Percentiles rank a stretch among this genome's conserved stretches.
These are phyloP conservation scores for Aspergillus homomorphus DNA, from an alignment of 495 filamentous ascomycete species.

Conservation along the genomic window DNA sequence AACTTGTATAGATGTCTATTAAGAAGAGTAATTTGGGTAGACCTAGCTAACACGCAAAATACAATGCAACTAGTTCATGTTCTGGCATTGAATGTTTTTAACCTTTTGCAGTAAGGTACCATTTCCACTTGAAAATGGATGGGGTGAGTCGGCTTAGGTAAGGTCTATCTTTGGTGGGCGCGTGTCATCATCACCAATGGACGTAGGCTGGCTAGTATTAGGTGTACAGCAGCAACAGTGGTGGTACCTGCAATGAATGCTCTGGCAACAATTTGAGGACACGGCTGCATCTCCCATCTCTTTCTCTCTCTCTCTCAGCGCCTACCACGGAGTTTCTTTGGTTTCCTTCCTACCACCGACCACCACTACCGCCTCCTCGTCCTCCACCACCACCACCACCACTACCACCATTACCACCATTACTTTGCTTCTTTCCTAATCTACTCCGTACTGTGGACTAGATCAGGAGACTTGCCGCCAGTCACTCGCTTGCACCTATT, in stretches of 20 bases:
- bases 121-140: too few relatives aligned
- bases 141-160: neutral
- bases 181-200: too few relatives aligned
- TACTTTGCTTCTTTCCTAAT: neutral
- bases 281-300: conserved; percentile 4
- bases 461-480: conserved; percentile 9
- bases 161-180: neutral
- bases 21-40: too few relatives aligned
- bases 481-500: conserved; percentile 13
- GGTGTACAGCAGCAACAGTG: too few relatives aligned
- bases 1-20: too few relatives aligned
- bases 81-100: neutral
- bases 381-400: neutral
- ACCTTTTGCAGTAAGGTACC: too few relatives aligned
- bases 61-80: neutral
- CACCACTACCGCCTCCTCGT: neutral
- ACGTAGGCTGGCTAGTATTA: too few relatives aligned
- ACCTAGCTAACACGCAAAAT: too few relatives aligned
- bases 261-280: conserved; percentile 3
- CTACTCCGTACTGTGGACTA: neutral
- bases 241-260: too few relatives aligned
- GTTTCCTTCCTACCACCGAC: neutral
- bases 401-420: neutral
- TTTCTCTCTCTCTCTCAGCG: neutral
- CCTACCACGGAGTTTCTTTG: neutral